phyloP scores from a whole-genome alignment of 345 rosid species.

The Populus ilicifolia region DNA sequence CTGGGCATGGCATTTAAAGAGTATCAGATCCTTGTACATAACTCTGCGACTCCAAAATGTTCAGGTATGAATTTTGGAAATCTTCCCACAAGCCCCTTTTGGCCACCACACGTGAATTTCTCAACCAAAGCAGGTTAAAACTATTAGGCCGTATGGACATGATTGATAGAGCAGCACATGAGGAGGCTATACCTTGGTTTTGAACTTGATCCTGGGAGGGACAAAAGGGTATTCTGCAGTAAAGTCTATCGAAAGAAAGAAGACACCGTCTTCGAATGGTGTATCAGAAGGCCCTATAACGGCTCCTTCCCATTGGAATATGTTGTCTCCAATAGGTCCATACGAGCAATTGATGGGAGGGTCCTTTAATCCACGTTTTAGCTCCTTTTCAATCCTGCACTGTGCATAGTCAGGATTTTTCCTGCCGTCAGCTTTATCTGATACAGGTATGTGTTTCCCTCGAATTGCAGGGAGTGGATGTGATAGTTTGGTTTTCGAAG shows the following conservation, averaged over 20 bases:
- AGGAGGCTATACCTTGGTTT: too few relatives aligned
- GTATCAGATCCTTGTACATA: too few relatives aligned
- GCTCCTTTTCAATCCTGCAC: slow-evolving; percentile 1
- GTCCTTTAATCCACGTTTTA: background rate
- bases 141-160: background rate
- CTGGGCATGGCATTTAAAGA: background rate
- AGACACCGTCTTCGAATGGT: slow-evolving; percentile 15
- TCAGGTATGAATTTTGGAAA: too few relatives aligned
- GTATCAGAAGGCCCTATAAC: slow-evolving; percentile 11
- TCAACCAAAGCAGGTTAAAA: too few relatives aligned
- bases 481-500: too few relatives aligned
- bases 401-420: background rate
- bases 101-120: too few relatives aligned
- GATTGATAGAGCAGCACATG: background rate
- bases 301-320: slow-evolving; percentile 1
- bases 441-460: too few relatives aligned
- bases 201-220: too few relatives aligned
- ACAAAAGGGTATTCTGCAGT: background rate
- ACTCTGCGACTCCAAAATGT: too few relatives aligned
- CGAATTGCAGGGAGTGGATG: too few relatives aligned
- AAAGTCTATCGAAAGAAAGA: slow-evolving; percentile 8
- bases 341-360: slow-evolving; percentile 1
- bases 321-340: slow-evolving; percentile 5
- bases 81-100: too few relatives aligned
- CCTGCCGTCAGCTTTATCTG: too few relatives aligned